Base-by-base conservation (phyloP, 2,329 filamentous ascomycete species). In the Zopfia rhizophila region DNA sequence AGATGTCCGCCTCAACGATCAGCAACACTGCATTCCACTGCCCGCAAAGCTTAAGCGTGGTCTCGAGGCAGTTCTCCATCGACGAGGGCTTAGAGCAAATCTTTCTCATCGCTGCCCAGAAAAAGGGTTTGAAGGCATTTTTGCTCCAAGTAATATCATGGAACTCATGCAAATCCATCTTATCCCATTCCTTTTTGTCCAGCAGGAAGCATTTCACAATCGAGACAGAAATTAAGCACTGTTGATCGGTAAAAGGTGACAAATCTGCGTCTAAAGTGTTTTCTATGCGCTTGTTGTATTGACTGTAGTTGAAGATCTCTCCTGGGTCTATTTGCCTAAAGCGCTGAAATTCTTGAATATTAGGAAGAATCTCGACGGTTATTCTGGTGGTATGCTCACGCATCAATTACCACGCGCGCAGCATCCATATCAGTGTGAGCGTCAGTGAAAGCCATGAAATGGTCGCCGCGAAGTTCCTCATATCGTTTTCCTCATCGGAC, bases 11-110 rank as follows among this genome's bases (percentile, higher is more conserved):
- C 52, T 81, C 78, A 56, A 79, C 78, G 3, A 81, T 66, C 1
- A 81, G 69, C 0, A 79, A 60, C 7, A 81, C 69, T 8, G 76
- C 75, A 11, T 75, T 73, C 78, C 78, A 81, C 35, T 69, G 70
- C 0, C 70, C 70, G 43, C 71, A 68, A 62, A 80, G 74, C 23
- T 74, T 68, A 4, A 79, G 60, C 11, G 79, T 70, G n/a, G 68
- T 61, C 16, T 74, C 65, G 4, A 81, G 66, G 11, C 63, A 69
- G 32, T 32, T 79, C 75, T 6, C 70, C 71, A 16, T 74, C 69
- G 8, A 75, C 74, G 55, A 81, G 72, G 5, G 75, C 75, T 3
- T 78, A 68, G 33, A 81, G 73, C 17, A 80, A 59, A 16, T 76
- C 66, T 50, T 81, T 81, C 48, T 79, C 73, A 14, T 71, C 67